phyloP scores from a whole-genome alignment of 2,329 filamentous ascomycete species.

The Sporothrix inflata region DNA sequence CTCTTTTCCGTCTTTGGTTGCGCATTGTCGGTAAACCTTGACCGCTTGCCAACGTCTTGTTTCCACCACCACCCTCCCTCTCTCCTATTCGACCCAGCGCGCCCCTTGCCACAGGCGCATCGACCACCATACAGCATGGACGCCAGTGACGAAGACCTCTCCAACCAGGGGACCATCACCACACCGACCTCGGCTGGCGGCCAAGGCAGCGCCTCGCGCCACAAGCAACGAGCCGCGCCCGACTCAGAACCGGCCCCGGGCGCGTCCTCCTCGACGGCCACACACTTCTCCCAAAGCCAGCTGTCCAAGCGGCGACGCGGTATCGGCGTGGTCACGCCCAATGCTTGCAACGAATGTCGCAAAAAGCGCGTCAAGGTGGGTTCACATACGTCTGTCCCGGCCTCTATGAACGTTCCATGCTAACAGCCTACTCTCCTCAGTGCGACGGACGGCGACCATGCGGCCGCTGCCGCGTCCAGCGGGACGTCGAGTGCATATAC shows the following conservation, averaged over 20 bases:
- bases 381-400: too few relatives aligned
- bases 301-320: constrained; percentile 55
- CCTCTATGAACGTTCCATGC: too few relatives aligned
- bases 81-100: too few relatives aligned
- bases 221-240: constrained; percentile 20
- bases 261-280: background rate
- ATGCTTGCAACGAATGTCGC: constrained; percentile 64
- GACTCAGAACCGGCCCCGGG: constrained; percentile 11
- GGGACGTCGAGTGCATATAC: constrained; percentile 61
- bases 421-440: constrained; percentile 40
- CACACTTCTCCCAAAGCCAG: constrained; percentile 7
- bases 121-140: constrained; percentile 7
- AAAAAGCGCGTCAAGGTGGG: constrained; percentile 64
- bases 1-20: background rate
- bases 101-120: background rate
- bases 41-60: background rate
- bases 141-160: constrained; percentile 13
- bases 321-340: constrained; percentile 60
- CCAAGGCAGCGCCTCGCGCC: background rate
- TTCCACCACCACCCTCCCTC: background rate
- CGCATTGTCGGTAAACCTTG: background rate
- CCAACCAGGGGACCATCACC: background rate
- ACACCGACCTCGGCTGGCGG: background rate
- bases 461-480: constrained; percentile 58
- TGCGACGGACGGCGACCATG: constrained; percentile 64